Percentiles rank a stretch among this genome's conserved stretches.
Evolutionary conservation across 2,329 filamentous ascomycete genomes (phyloP).

Genomic region (Fusarium bactridioides): DNA sequence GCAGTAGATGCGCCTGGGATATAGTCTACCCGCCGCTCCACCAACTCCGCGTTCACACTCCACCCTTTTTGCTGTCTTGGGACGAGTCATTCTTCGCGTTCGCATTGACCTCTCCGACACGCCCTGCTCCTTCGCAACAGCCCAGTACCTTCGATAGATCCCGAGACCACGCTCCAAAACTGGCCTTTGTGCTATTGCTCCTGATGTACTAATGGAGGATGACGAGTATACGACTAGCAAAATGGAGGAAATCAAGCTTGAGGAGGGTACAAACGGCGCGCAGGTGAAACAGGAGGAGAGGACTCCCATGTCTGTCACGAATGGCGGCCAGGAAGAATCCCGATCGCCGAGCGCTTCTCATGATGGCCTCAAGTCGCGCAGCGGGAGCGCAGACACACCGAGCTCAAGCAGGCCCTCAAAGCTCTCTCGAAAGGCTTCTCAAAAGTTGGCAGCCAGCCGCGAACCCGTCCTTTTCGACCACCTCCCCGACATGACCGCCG

Average conservation of each 20-base stretch:
- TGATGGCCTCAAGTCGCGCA: constrained; percentile 56
- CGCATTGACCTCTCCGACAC: constrained; percentile 26
- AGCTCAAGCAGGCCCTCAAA: constrained; percentile 69
- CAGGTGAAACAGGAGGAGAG: constrained; percentile 53
- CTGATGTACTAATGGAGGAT: constrained; percentile 51
- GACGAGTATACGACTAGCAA: constrained; percentile 50
- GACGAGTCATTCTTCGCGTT: constrained; percentile 35
- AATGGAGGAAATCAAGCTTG: constrained; percentile 56
- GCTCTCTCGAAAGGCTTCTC: constrained; percentile 75
- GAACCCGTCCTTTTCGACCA: constrained; percentile 74
- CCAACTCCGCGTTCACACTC: constrained; percentile 38
- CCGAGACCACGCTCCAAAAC: constrained; percentile 3
- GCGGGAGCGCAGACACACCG: constrained; percentile 57
- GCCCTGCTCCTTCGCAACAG: constrained; percentile 18
- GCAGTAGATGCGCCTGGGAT: constrained; percentile 31
- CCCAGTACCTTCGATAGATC: constrained; percentile 6
- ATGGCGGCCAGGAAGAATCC: constrained; percentile 37
- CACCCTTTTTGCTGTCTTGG: constrained; percentile 38
- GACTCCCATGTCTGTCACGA: constrained; percentile 50
- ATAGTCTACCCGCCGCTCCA: constrained; percentile 38
- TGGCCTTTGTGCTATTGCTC: constrained; percentile 21
- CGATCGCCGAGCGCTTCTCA: constrained; percentile 54
- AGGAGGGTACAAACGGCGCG: constrained; percentile 51
- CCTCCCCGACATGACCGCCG: constrained; percentile 78
- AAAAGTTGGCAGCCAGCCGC: constrained; percentile 68